These are phyloP conservation scores for Trichoderma oligosporum DNA, from an alignment of 2,329 filamentous ascomycete species.

Conservation along the genomic window DNA sequence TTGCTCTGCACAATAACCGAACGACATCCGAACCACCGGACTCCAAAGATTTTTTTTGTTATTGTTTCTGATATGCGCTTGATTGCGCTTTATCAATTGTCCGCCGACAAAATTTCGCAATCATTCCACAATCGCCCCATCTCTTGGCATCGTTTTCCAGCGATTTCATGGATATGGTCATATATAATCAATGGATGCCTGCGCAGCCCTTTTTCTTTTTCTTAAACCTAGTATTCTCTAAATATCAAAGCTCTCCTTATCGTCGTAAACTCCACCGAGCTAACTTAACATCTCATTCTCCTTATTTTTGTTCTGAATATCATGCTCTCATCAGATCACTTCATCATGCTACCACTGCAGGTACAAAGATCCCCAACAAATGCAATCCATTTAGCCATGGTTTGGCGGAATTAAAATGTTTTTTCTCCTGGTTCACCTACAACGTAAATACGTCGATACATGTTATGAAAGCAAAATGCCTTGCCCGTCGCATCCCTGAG, in stretches of 20 bases:
- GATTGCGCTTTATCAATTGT: no score
- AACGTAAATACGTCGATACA: constrained; percentile 9
- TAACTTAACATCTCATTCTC: background rate
- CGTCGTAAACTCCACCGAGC: constrained; percentile 4
- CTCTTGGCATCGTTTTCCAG: background rate
- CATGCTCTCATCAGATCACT: background rate
- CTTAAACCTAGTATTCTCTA: no score
- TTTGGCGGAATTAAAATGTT: constrained; percentile 6
- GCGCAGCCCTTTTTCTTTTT: no score
- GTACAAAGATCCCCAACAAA: background rate
- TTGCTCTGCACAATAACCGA: constrained; percentile 7
- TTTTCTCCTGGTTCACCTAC: background rate
- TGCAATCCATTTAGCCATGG: background rate
- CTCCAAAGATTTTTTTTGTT: no score
- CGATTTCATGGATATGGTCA: constrained; percentile 6
- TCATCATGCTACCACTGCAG: background rate
- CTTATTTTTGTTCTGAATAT: background rate
- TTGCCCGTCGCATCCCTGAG: constrained; percentile 6
- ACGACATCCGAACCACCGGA: constrained; percentile 15
- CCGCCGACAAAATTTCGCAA: no score
- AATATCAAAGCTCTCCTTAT: no score
- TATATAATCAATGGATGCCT: constrained; percentile 7
- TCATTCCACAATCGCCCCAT: constrained; percentile 15
- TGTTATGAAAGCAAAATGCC: constrained; percentile 16
- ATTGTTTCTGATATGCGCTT: no score